Conservation (phyloP, 164 flowering plant species). For the Buxus sempervirens region DNA sequence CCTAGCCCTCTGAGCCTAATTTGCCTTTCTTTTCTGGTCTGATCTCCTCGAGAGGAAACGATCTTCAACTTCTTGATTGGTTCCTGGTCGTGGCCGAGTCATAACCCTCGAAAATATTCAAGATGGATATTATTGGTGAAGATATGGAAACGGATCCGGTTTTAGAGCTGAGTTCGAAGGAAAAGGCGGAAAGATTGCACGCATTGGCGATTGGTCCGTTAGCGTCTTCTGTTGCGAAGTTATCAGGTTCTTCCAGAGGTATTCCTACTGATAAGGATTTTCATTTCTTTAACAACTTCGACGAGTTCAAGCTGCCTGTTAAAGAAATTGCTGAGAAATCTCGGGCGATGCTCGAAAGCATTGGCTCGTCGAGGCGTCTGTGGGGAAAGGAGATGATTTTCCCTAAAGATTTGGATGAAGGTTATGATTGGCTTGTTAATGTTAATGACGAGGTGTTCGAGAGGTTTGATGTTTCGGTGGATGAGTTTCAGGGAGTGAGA, state of each 20-base stretch:
- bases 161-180: slow-evolving; percentile 16
- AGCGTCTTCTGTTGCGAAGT: slow-evolving; percentile 50
- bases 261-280: slow-evolving; percentile 68
- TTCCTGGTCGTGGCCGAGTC: no score
- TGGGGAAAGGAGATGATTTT: slow-evolving; percentile 33
- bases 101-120: no score
- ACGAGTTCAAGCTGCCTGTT: slow-evolving; percentile 64
- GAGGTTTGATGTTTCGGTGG: slow-evolving; percentile 58
- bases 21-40: no score
- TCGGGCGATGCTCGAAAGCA: slow-evolving; percentile 30
- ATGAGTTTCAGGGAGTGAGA: slow-evolving; percentile 56
- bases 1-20: no score
- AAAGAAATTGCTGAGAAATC: slow-evolving; percentile 38
- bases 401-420: slow-evolving; percentile 42
- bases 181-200: slow-evolving; percentile 27
- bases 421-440: slow-evolving; percentile 69
- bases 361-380: slow-evolving; percentile 39
- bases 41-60: no score
- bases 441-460: slow-evolving; percentile 69
- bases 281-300: slow-evolving; percentile 78
- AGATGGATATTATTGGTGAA: neutral
- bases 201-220: slow-evolving; percentile 35
- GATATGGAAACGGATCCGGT: slow-evolving; percentile 10
- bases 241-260: slow-evolving; percentile 50
- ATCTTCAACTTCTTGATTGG: no score